Evolutionary conservation across 1,284 basidiomycete genomes (phyloP).

Genomic region (Apiotrichum gracile): DNA sequence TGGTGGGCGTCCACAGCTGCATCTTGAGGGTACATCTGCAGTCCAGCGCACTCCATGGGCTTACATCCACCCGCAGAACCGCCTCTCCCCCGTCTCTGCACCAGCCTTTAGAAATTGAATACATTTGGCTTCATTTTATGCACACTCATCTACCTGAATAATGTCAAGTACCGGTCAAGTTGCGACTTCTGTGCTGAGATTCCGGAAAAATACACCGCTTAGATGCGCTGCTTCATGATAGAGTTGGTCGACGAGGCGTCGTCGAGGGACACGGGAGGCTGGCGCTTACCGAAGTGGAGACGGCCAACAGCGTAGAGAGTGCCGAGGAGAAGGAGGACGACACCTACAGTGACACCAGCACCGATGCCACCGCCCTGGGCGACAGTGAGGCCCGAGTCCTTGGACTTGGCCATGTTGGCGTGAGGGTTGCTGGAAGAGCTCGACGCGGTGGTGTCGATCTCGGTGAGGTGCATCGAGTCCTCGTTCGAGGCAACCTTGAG

Average conservation of each 20-base stretch:
- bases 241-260: neutral
- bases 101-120: too few relatives aligned
- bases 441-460: neutral
- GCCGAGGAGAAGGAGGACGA: neutral
- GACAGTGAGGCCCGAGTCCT: neutral
- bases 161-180: neutral
- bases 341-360: slow-evolving; percentile 1
- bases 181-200: neutral
- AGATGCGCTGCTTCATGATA: neutral
- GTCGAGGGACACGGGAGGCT: neutral
- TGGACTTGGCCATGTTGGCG: neutral
- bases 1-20: too few relatives aligned
- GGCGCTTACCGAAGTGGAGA: slow-evolving; percentile 3
- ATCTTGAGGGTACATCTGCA: too few relatives aligned
- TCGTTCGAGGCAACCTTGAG: neutral
- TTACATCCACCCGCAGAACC: too few relatives aligned
- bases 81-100: too few relatives aligned
- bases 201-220: neutral
- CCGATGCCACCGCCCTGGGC: slow-evolving; percentile 3
- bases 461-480: neutral
- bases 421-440: neutral
- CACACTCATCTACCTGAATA: too few relatives aligned
- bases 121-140: too few relatives aligned
- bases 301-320: slow-evolving; percentile 4
- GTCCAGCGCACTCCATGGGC: too few relatives aligned